Base-by-base conservation (phyloP, 2,329 filamentous ascomycete genomes). In the Gnomoniopsis sp. region DNA sequence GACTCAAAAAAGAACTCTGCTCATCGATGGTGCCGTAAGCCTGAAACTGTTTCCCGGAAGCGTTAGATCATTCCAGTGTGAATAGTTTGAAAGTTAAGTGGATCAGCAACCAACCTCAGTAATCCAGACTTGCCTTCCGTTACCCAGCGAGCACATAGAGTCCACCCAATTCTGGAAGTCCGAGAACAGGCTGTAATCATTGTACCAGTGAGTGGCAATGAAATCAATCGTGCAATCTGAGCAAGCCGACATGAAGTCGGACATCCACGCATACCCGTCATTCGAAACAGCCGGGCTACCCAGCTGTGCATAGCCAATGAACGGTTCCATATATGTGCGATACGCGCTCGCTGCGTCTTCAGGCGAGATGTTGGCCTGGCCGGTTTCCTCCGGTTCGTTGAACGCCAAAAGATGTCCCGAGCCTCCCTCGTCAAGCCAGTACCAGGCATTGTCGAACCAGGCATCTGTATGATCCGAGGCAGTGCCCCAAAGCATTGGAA, bases 201-300 rank as follows among this genome's bases (percentile, higher is more conserved):
- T 74, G 61, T 81, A 80, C 77, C 77, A 80, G 63, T 81, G 78
- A 38, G 79, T 70, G 62, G 72, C 70, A 57, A 79, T 62, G 62
- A 74, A 76, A 65, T 79, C 76, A 51, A 81, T 74, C 12, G 68
- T 70, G 71, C 76, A 79, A 47, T 64, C 68, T 15, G 63, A 64
- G 69, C 78, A 80, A 7, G 67, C 64, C n/a, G 59, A 56, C 36
- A 80, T 48, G 70, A 81, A 81, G 33, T 69, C 65, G 21, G 64
- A 62, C n/a, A 81, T 68, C 71, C 74, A 82, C 50, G 69, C 65
- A 30, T 79, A 71, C 12, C 66, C 70, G 49, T 74, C 76, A 65
- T 79, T 80, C 63, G 78, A 79, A 44, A 82, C 77, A 49, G 76
- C 71, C 3, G 79, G 79, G 7, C 77, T 72, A 57, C 76, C 76